Evolutionary conservation across 768 basidiomycete species (phyloP), one percentile per base, ranked within the genome.

Genomic region (Boletus sensibilis): DNA sequence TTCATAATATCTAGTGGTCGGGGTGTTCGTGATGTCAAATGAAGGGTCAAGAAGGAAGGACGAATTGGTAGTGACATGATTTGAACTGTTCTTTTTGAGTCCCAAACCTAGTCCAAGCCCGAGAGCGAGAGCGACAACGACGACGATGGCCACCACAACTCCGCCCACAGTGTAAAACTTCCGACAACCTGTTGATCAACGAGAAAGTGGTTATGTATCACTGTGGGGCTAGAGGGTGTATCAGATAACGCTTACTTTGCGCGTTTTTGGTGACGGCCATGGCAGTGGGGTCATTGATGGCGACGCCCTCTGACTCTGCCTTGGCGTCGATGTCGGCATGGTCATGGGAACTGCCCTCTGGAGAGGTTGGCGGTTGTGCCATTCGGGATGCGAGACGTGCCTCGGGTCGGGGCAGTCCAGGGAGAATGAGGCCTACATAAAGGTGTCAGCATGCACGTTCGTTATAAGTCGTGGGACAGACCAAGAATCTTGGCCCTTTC

Each of bases 1-100:
- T 42, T 74, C 72, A 50, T 73, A 79, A 33, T 68, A 68, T n/a
- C 80, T 71, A 16, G 77, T 78, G 56, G 70, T 74, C 13, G 79
- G 65, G 1, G 68, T 58, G 25, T 53, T 61, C 11, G 64, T 61
- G 50, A 69, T 37, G 14, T 64, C 56, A 27, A 75, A 75, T 0
- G 57, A 56, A 1, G 64, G 42, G 31, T 74, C 64, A 39, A 72
- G 62, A 45, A 72, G 51, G 53, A 72, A 70, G 23, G 64, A 63
- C 16, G 69, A 65, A 41, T 70, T 70, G 16, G 67, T 69, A 2
- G 55, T 50, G 45, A 67, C 58, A 37, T 47, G 52, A 44, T 44
- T 62, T 20, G 56, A 37, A 14, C 47, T 46, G 20, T 35, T 58
- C 42, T 69, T 67, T 48, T 63, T 58, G 41, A 70, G 58, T 21